Percentiles rank a stretch among this genome's conserved stretches.
These are phyloP conservation scores for Rhodotorula glutinis DNA, from an alignment of 1,284 basidiomycete species.

Conservation along the genomic window DNA sequence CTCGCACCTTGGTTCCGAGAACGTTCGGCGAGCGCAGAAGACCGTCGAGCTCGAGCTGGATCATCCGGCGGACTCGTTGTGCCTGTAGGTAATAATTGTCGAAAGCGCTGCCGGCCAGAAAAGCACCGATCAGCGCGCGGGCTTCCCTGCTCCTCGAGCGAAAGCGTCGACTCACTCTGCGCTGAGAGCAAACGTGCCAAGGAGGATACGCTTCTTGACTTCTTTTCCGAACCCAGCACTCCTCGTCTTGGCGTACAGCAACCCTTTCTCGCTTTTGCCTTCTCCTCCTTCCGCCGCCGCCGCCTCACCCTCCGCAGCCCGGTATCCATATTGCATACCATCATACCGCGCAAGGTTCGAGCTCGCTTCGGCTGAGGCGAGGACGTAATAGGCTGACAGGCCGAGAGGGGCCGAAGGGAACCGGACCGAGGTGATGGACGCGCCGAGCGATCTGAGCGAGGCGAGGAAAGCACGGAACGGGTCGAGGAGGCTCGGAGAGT, in stretches of 20 bases:
- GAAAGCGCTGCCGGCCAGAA: constrained; percentile 63
- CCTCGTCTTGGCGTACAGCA: constrained; percentile 47
- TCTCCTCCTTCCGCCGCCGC: neutral
- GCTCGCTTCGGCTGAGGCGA: constrained; percentile 90
- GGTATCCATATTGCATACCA: constrained; percentile 61
- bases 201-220: constrained; percentile 79
- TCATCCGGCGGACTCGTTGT: constrained; percentile 66
- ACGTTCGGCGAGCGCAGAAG: constrained; percentile 63
- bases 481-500: constrained; percentile 49
- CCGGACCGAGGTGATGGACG: constrained; percentile 67
- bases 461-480: constrained; percentile 57
- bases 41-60: constrained; percentile 70
- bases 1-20: constrained; percentile 40
- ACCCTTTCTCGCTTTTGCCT: neutral
- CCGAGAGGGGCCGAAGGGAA: constrained; percentile 74
- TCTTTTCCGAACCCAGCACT: constrained; percentile 73
- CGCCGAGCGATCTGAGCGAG: constrained; percentile 60
- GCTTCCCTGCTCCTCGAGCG: neutral
- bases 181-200: constrained; percentile 87
- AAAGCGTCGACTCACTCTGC: constrained; percentile 65
- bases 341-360: constrained; percentile 90
- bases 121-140: no score
- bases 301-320: neutral
- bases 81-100: constrained; percentile 96
- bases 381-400: constrained; percentile 89